Conservation (phyloP, 106 monocot genomes). For the Iris macrosiphon region DNA sequence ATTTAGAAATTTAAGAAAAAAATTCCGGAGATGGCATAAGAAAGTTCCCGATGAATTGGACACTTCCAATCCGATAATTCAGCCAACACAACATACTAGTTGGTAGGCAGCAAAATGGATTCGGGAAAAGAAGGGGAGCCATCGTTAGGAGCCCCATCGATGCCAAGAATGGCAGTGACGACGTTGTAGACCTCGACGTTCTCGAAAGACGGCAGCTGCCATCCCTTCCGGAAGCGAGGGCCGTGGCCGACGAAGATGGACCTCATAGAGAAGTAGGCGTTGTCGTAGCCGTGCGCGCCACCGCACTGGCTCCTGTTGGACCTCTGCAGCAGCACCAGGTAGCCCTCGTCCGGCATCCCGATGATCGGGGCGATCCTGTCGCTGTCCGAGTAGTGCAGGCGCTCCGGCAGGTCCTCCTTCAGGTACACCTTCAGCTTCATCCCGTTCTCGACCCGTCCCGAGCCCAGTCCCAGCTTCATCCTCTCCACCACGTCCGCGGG, state of each 20-base stretch:
- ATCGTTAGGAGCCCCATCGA: constrained; percentile 50
- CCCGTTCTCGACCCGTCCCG: constrained; percentile 37
- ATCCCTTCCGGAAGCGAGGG: constrained; percentile 35
- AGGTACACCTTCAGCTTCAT: constrained; percentile 25
- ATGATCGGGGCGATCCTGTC: constrained; percentile 45
- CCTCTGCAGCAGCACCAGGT: constrained; percentile 24
- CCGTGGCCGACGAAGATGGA: constrained; percentile 54
- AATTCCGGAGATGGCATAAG: too few relatives aligned
- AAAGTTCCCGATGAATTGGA: too few relatives aligned
- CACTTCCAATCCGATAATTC: too few relatives aligned
- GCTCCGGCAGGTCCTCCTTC: constrained; percentile 51
- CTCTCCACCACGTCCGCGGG: constrained; percentile 29
- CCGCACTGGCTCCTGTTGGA: constrained; percentile 24
- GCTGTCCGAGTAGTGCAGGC: constrained; percentile 42
- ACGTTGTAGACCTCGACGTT: constrained; percentile 61
- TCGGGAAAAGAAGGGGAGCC: constrained; percentile 41
- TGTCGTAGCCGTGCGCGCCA: constrained; percentile 58
- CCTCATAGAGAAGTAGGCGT: constrained; percentile 50
- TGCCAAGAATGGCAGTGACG: constrained; percentile 28
- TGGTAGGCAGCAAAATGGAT: constrained; percentile 35
- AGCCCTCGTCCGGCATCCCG: constrained; percentile 50
- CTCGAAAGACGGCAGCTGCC: constrained; percentile 41
- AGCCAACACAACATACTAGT: not conserved
- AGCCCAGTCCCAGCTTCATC: constrained; percentile 47
- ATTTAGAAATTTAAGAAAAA: too few relatives aligned